Evolutionary conservation across 176 grass and related monocot species (phyloP).

Genomic region (Eragrostis nindensis): DNA sequence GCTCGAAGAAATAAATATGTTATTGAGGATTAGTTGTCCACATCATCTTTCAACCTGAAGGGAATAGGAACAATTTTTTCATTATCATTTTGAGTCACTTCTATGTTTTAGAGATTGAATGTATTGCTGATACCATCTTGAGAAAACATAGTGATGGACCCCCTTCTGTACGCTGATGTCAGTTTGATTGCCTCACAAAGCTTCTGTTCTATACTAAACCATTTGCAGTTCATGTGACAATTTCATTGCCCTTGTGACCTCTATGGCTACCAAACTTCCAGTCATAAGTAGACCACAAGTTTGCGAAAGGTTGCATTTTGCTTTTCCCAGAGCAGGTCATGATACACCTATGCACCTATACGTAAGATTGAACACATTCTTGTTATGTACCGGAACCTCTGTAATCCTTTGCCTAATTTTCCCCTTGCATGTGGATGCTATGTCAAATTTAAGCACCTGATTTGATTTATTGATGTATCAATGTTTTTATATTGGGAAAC

Average conservation of each 20-base stretch:
- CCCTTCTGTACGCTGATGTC: slow-evolving; percentile 31
- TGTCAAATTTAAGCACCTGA: slow-evolving; percentile 9
- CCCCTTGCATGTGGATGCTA: background rate
- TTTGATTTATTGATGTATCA: slow-evolving; percentile 12
- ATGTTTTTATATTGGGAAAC: slow-evolving; percentile 6
- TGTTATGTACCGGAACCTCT: background rate
- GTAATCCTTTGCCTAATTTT: background rate
- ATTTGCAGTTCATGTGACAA: background rate
- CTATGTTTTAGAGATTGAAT: slow-evolving; percentile 39
- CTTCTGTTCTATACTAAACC: background rate
- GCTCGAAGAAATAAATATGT: slow-evolving; percentile 90
- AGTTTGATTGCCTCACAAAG: slow-evolving; percentile 25
- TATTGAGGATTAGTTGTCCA: slow-evolving; percentile 67
- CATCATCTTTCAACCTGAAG: slow-evolving; percentile 44
- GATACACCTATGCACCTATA: background rate
- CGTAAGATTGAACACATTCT: slow-evolving; percentile 1
- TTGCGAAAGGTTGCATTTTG: slow-evolving; percentile 11
- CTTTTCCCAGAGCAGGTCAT: background rate
- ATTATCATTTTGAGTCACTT: slow-evolving; percentile 19
- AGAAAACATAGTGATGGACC: slow-evolving; percentile 12
- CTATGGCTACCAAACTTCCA: background rate
- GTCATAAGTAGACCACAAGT: slow-evolving; percentile 12
- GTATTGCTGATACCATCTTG: slow-evolving; percentile 19
- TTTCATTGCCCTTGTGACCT: slow-evolving; percentile 2
- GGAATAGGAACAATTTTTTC: slow-evolving; percentile 43